Evolutionary conservation across 2,329 filamentous ascomycete genomes (phyloP).

Genomic region (Talaromyces amestolkiae): DNA sequence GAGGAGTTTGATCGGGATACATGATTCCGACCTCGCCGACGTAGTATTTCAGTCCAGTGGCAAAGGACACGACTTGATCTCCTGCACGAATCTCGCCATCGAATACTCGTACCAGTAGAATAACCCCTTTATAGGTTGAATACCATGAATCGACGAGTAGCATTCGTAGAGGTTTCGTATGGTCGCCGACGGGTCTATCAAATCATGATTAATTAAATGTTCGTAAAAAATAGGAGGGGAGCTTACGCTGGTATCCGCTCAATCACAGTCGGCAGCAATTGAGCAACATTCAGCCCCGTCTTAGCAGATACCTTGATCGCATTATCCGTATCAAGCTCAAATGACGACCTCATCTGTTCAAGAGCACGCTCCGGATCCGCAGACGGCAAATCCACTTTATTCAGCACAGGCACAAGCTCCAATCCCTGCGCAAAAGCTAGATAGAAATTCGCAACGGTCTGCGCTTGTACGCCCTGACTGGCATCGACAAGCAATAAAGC

Average conservation of each 20-base stretch:
- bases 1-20: constrained; percentile 82
- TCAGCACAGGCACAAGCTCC: constrained; percentile 83
- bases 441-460: constrained; percentile 98
- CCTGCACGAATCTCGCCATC: constrained; percentile 80
- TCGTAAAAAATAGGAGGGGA: not conserved
- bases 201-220: constrained; percentile 23
- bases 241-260: constrained; percentile 70
- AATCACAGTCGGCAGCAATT: constrained; percentile 80
- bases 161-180: constrained; percentile 70
- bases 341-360: constrained; percentile 78
- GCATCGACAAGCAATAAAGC: constrained; percentile 91
- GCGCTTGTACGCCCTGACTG: constrained; percentile 92
- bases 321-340: constrained; percentile 78
- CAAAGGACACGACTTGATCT: constrained; percentile 82
- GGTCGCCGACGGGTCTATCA: constrained; percentile 65
- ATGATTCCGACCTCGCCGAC: constrained; percentile 97
- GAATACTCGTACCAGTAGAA: constrained; percentile 86
- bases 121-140: constrained; percentile 89
- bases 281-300: constrained; percentile 81
- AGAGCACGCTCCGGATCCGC: constrained; percentile 84
- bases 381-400: constrained; percentile 91
- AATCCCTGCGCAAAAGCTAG: constrained; percentile 91
- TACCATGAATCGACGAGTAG: constrained; percentile 98
- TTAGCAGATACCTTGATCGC: constrained; percentile 85
- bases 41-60: constrained; percentile 82